phyloP scores from a whole-genome alignment of 306 rosid species.

The Citrullus colocynthis region DNA sequence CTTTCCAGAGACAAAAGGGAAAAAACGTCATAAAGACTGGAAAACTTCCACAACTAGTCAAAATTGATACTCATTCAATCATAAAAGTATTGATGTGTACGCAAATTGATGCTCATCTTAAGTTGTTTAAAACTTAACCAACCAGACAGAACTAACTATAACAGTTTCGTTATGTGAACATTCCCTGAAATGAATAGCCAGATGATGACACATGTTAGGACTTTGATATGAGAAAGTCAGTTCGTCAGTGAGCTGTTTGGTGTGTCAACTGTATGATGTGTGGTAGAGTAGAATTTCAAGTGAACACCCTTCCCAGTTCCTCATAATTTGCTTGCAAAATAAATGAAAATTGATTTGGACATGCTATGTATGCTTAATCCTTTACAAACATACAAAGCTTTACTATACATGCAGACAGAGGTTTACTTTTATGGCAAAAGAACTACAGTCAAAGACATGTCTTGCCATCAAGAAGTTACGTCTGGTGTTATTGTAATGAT shows the following conservation, averaged over 20 bases:
- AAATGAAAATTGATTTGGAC: neutral
- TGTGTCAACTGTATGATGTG: neutral
- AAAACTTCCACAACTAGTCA: neutral
- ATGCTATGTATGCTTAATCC: neutral
- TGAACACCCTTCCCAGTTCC: neutral
- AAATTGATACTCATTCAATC: neutral
- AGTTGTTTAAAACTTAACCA: neutral
- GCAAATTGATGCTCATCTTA: neutral
- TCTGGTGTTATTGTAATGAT: neutral
- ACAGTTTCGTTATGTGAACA: neutral
- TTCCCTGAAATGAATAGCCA: neutral
- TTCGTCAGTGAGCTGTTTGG: neutral
- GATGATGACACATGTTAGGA: neutral
- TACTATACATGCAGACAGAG: neutral
- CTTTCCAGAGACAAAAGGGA: conserved; percentile 10
- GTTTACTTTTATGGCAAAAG: neutral
- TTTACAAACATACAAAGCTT: neutral
- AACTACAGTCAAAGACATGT: neutral
- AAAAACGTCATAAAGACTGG: neutral
- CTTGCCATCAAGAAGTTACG: neutral
- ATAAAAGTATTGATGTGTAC: neutral
- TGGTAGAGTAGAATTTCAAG: neutral
- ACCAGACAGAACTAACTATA: neutral
- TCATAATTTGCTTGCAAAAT: neutral
- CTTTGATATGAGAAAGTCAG: neutral